Conservation (phyloP, 495 filamentous ascomycete species). For the Acidomyces sp. region DNA sequence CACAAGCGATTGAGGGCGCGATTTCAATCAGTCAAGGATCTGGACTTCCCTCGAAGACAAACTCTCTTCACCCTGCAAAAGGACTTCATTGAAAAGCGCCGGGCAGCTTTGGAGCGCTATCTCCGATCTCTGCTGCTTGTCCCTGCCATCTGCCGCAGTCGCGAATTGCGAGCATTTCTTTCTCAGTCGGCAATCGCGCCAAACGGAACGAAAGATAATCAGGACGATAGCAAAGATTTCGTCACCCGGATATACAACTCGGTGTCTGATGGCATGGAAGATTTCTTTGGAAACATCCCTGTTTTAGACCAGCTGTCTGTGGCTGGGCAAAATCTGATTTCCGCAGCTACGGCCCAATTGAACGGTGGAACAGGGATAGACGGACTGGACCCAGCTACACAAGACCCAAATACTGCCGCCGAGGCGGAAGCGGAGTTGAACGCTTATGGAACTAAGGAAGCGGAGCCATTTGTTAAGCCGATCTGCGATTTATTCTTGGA, state of each 20-base stretch:
- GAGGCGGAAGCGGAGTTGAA: constrained; percentile 92
- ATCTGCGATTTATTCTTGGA: constrained; percentile 97
- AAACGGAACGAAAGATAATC: constrained; percentile 31
- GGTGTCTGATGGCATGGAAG: constrained; percentile 95
- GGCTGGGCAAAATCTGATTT: constrained; percentile 84
- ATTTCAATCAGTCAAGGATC: constrained; percentile 72
- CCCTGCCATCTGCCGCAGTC: constrained; percentile 86
- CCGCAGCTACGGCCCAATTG: constrained; percentile 70
- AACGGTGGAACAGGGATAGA: constrained; percentile 35
- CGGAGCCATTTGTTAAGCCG: constrained; percentile 93
- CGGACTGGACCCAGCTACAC: constrained; percentile 32
- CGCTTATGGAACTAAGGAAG: constrained; percentile 71
- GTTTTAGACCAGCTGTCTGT: constrained; percentile 89
- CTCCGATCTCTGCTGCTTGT: constrained; percentile 69
- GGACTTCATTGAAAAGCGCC: constrained; percentile 85
- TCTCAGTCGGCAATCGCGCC: constrained; percentile 66
- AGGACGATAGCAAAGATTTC: constrained; percentile 68
- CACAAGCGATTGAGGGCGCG: constrained; percentile 74
- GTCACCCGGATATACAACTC: constrained; percentile 92
- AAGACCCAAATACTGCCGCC: constrained; percentile 54
- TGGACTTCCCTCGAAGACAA: constrained; percentile 83
- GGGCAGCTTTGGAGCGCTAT: constrained; percentile 71
- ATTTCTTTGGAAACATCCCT: constrained; percentile 88
- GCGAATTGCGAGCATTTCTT: constrained; percentile 84
- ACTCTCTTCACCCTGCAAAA: constrained; percentile 93